Evolutionary conservation across 1,139 yeast genomes (phyloP), one percentile per base, ranked within the genome.

Genomic region (Eremothecium gossypii): DNA sequence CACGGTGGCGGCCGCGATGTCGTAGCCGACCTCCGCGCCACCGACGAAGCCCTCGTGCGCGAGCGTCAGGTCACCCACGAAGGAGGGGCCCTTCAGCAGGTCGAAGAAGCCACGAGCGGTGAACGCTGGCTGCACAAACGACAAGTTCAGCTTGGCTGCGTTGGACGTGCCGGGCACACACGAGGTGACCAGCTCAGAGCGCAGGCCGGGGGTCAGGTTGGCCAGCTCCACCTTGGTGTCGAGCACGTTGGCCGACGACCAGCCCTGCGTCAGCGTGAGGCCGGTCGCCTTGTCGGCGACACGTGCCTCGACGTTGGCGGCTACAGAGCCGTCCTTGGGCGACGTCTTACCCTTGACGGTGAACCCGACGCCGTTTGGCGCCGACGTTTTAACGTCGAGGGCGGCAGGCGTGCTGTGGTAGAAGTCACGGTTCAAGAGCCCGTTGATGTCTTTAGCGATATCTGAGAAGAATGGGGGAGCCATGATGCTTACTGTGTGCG

Each of bases 1-100:
- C 65, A 93, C 83, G 69, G 84, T 77, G 61, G 96, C 97, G 53
- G 83, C 77, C 57, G 86, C 76, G 63, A 91, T 85, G 71, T 93
- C 97, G 74, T 91, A 91, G 61, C 95, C 94, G 63, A 91, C 79
- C 72, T 91, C 96, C 55, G 93, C 95, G 71, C 98, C 98, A 58
- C 91, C 93, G 56, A 94, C 79, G 77, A 87, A 83, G 57, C 96
- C 96, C 61, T 87, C 96, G 70, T 85, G 95, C 64, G 95, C 95
- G 60, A 89, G 78, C 53, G 95, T 81, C 65, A 86, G 77, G 69
- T 91, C 96, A 69, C 96, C 96, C 57, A 86, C 80, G 67, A 95
- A 89, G 55, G 83, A 74, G 60, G 97, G 96, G 58, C 96, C 96
- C 76, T 89, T 89, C 67, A 89, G 76, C 65, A 91, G 74, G 71